A percentile compares a stretch with the other conserved stretches of the same genome.
phyloP scores from a whole-genome alignment of 164 flowering plant species.

The Aristolochia californica region DNA sequence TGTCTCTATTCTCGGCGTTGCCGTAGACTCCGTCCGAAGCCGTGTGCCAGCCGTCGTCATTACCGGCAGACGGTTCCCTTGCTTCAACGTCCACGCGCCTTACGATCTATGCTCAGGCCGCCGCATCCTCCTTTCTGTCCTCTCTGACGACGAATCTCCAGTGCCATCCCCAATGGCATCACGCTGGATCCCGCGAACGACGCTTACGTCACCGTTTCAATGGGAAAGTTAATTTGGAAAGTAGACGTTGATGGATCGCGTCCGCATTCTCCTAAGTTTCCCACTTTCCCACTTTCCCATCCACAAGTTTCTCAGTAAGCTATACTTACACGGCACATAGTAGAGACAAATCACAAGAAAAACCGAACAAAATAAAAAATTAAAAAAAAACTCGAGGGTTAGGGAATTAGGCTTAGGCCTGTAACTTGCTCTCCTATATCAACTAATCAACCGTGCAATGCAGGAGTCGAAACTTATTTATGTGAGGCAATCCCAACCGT shows the following conservation, averaged over 20 bases:
- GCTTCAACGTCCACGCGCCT: conserved; percentile 36
- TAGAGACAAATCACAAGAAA: no score
- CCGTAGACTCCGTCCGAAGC: conserved; percentile 33
- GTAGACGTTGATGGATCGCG: conserved; percentile 29
- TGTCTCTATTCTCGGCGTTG: conserved; percentile 41
- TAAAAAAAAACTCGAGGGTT: no score
- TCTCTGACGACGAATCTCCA: conserved; percentile 17
- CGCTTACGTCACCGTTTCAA: conserved; percentile 71
- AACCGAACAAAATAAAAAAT: no score
- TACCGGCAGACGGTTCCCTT: conserved; percentile 26
- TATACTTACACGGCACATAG: no score
- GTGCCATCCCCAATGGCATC: conserved; percentile 49
- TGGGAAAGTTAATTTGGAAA: conserved; percentile 56
- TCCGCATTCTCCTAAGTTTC: conserved; percentile 54
- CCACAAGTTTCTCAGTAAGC: neutral
- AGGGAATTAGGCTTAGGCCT: no score
- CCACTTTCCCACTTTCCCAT: conserved; percentile 29
- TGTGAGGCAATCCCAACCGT: no score
- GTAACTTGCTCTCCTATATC: no score
- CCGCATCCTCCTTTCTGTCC: conserved; percentile 48
- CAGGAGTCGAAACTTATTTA: no score
- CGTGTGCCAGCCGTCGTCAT: conserved; percentile 59
- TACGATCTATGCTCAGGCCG: conserved; percentile 52
- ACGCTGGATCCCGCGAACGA: conserved; percentile 55
- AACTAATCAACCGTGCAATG: no score